Evolutionary conservation across 2,329 filamentous ascomycete species (phyloP).

Genomic region (Nemania sp.): DNA sequence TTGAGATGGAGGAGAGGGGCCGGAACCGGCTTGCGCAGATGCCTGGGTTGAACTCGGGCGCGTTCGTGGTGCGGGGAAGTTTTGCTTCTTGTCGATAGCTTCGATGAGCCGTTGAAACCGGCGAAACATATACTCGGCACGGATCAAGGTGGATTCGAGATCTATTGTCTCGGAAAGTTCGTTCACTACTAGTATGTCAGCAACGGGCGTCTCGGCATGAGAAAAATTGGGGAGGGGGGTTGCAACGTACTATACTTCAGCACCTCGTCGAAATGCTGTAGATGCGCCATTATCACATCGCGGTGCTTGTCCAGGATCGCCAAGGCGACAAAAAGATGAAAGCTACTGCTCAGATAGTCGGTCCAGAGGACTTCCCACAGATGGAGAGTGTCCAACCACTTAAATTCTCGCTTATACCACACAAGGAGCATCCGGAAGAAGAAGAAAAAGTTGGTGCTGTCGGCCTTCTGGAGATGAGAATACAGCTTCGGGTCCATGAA

Average conservation of each 20-base stretch:
- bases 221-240: not conserved
- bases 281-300: constrained; percentile 93
- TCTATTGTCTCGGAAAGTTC: constrained; percentile 94
- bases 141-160: constrained; percentile 79
- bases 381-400: constrained; percentile 82
- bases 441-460: constrained; percentile 99
- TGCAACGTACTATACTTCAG: constrained; percentile 83
- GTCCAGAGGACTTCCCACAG: constrained; percentile 97
- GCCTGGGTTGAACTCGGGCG: constrained; percentile 25
- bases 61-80: constrained; percentile 68
- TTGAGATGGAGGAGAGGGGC: constrained; percentile 18
- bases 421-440: constrained; percentile 99
- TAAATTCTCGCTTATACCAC: constrained; percentile 98
- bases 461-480: constrained; percentile 82
- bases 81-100: constrained; percentile 87
- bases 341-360: constrained; percentile 84
- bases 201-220: constrained; percentile 21
- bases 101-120: constrained; percentile 89
- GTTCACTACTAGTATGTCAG: constrained; percentile 66
- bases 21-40: constrained; percentile 28
- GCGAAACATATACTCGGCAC: constrained; percentile 86
- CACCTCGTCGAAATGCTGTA: constrained; percentile 95
- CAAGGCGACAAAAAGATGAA: constrained; percentile 91
- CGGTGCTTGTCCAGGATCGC: constrained; percentile 95
- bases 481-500: constrained; percentile 97